Conservation (phyloP, 768 basidiomycete species). For the Grammothele lineata region DNA sequence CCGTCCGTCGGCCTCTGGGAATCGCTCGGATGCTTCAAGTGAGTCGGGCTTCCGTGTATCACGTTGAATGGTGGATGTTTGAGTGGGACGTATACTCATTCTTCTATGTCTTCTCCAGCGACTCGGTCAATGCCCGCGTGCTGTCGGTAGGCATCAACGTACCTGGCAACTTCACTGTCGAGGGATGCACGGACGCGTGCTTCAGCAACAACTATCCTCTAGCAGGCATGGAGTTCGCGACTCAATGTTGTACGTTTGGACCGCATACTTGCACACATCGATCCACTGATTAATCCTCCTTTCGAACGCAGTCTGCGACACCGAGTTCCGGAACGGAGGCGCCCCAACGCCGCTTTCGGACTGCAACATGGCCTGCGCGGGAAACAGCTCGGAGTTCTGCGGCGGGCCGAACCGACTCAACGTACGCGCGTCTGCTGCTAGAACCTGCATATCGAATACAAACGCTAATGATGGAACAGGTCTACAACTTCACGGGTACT, state of each 20-base stretch:
- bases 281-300: constrained; percentile 5
- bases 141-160: constrained; percentile 31
- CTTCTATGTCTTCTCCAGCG: constrained; percentile 21
- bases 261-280: not conserved
- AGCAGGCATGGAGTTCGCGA: constrained; percentile 38
- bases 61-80: not conserved
- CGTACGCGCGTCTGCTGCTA: constrained; percentile 23
- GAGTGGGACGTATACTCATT: no score
- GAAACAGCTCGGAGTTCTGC: constrained; percentile 62
- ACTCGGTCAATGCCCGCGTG: constrained; percentile 30
- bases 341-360: constrained; percentile 42
- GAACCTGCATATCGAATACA: no score
- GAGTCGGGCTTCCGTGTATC: constrained; percentile 10
- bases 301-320: constrained; percentile 50
- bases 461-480: no score
- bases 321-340: constrained; percentile 42
- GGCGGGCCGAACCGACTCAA: constrained; percentile 68
- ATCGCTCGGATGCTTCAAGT: constrained; percentile 76
- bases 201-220: constrained; percentile 45
- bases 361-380: constrained; percentile 66
- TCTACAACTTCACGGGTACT: constrained; percentile 66
- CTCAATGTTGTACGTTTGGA: constrained; percentile 21
- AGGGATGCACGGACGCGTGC: constrained; percentile 58
- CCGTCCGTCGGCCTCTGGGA: constrained; percentile 59
- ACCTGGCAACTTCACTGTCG: constrained; percentile 45